These are phyloP conservation scores for Saccharomyces hybrid DNA, from an alignment of 1,139 yeast genomes.

Conservation along the genomic window DNA sequence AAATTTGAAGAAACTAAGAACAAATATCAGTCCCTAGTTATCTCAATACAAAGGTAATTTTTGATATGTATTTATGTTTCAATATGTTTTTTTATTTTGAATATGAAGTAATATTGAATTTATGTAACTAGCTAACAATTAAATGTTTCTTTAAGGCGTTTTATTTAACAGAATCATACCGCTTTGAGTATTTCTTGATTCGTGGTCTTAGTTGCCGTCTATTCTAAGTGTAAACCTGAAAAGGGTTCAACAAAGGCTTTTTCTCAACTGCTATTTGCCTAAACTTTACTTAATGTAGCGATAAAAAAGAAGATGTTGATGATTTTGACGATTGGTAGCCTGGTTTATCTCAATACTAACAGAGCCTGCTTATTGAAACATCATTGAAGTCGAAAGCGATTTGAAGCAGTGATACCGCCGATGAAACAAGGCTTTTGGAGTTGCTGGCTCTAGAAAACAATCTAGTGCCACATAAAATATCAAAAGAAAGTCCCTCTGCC, in stretches of 20 bases:
- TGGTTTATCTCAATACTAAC: neutral
- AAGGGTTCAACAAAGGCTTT: neutral
- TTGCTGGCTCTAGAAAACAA: slow-evolving; percentile 17
- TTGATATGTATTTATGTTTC: neutral
- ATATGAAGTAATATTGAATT: slow-evolving; percentile 7
- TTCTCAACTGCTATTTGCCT: neutral
- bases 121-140: slow-evolving; percentile 4
- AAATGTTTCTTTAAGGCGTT: neutral
- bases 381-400: neutral
- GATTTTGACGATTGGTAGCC: neutral
- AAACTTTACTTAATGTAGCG: neutral
- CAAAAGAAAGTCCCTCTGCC: slow-evolving; percentile 17
- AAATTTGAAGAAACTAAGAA: neutral
- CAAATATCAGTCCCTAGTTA: neutral
- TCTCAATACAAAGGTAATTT: neutral
- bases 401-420: neutral
- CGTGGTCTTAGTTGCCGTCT: neutral
- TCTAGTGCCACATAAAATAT: slow-evolving; percentile 17
- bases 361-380: neutral
- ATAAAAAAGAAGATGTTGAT: neutral
- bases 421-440: neutral
- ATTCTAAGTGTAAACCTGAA: neutral
- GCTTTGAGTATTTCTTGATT: neutral
- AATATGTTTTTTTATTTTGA: slow-evolving; percentile 3
- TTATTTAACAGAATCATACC: neutral